Evolutionary conservation across 495 filamentous ascomycete species (phyloP).

Genomic region (Tuber microsphaerosporum): DNA sequence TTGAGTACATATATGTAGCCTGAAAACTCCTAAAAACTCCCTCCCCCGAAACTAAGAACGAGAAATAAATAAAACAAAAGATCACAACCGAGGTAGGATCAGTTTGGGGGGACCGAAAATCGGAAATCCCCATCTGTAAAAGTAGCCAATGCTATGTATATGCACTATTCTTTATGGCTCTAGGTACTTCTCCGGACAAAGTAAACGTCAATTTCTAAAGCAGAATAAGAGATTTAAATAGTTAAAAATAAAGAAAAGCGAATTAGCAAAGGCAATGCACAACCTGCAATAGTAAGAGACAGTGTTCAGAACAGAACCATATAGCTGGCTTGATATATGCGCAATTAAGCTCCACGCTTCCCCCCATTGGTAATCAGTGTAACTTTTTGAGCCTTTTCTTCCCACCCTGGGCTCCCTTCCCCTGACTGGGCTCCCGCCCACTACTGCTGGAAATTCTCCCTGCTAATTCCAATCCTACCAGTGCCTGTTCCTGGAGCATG

Average conservation of each 20-base stretch:
- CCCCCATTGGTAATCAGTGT: conserved; percentile 41
- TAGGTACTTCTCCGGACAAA: neutral
- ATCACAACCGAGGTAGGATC: neutral
- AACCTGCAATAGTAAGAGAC: neutral
- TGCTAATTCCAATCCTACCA: neutral
- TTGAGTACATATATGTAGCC: neutral
- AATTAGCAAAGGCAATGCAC: neutral
- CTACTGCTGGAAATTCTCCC: neutral
- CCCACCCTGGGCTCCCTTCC: conserved; percentile 8
- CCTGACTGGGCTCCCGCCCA: neutral
- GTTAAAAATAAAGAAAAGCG: neutral
- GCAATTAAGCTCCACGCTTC: conserved; percentile 37
- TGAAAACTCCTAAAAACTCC: neutral
- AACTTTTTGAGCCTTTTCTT: conserved; percentile 12
- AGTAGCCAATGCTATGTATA: neutral
- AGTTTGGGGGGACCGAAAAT: neutral
- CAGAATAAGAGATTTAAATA: neutral
- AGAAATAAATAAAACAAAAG: neutral
- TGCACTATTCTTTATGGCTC: neutral
- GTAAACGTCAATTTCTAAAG: neutral
- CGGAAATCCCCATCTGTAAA: neutral
- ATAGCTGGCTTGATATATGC: neutral
- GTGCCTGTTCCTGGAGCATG: neutral
- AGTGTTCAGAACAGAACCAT: neutral
- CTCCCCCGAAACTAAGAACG: neutral